phyloP scores from a whole-genome alignment of 768 basidiomycete genomes.

The Xerocomus spinulosus region DNA sequence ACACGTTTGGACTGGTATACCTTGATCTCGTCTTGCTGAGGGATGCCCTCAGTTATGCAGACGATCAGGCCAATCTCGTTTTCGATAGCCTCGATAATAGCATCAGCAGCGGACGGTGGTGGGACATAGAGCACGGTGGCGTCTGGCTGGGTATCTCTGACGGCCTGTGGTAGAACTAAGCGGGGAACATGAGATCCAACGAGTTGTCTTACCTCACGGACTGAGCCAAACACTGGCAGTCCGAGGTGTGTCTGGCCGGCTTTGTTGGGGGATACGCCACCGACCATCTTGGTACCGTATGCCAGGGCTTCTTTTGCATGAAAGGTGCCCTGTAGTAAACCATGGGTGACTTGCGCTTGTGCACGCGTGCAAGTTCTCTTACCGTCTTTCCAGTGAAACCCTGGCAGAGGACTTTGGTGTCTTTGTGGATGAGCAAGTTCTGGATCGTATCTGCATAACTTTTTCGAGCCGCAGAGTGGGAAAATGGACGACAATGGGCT shows the following conservation, averaged over 20 bases:
- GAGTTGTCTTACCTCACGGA: conserved; percentile 68
- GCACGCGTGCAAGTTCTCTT: conserved; percentile 20
- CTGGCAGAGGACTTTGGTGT: conserved; percentile 92
- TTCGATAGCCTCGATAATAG: conserved; percentile 98
- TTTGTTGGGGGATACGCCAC: conserved; percentile 95
- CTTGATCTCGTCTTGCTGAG: conserved; percentile 93
- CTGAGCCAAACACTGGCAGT: conserved; percentile 88
- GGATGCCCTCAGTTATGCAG: conserved; percentile 98
- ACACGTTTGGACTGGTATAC: conserved; percentile 37
- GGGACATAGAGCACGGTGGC: conserved; percentile 97
- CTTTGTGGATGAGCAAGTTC: conserved; percentile 90
- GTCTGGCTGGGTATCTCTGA: conserved; percentile 80
- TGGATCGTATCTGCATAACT: conserved; percentile 86
- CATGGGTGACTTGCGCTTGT: conserved; percentile 3
- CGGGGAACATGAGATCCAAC: not conserved
- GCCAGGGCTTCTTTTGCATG: conserved; percentile 90
- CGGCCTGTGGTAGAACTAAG: conserved; percentile 54
- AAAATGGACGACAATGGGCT: conserved; percentile 78
- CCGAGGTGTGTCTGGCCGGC: conserved; percentile 95
- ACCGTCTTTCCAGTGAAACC: conserved; percentile 96
- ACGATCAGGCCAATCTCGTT: conserved; percentile 97
- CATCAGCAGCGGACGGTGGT: conserved; percentile 92
- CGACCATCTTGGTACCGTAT: conserved; percentile 97
- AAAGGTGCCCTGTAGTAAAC: conserved; percentile 76
- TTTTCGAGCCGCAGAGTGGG: conserved; percentile 65